Evolutionary conservation across 73 alveolate genomes (phyloP), one percentile per base, ranked within the genome.

Genomic region (Paramecium sexaurelia): DNA sequence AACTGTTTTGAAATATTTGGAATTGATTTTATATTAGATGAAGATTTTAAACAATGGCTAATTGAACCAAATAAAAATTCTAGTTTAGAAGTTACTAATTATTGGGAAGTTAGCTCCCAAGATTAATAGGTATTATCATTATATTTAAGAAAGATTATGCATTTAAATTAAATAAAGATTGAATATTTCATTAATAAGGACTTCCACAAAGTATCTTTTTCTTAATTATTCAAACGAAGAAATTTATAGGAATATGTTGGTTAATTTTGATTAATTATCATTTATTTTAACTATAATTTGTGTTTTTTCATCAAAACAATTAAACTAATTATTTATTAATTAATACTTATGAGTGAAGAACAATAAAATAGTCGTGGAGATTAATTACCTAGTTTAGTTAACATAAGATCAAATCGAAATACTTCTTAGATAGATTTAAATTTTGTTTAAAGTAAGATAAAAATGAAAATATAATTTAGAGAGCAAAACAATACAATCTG

Each of bases 61-160:
- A 96, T 97, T 82, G 99, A 97, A 85, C 97, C 96, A 15, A 97
- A 97, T 89, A 97, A 99, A 1, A 97, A 97, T 93, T 99, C 99
- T 29, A 95, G 98, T 73, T 89, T 97, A 41, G 99, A 97, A 87
- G 96, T 95, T 41, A 92, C 98, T 40, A 95, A 55, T 84, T 96
- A 32, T 92, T 97, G 55, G 94, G 96, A 67, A 83, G 83, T 73
- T 85, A 94, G 11, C 87, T 97, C n/a, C 99, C 99, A 19, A 94
- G 98, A 82, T 94, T 97, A 8, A 36, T 88, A 26, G 94, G 94
- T 88, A 68, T 40, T 32, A 97, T 92, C 61, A 96, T 94, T 55
- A 89, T 95, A 1, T 75, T 85, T 92, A 5, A 15, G 56, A 10
- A 47, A 91, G 92, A 88, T 78, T 95, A 93, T 78, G 95, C 95